Evolutionary conservation across 177 flowering plant genomes (phyloP), one percentile per base, ranked within the genome.

Genomic region (Vitis hybrid): DNA sequence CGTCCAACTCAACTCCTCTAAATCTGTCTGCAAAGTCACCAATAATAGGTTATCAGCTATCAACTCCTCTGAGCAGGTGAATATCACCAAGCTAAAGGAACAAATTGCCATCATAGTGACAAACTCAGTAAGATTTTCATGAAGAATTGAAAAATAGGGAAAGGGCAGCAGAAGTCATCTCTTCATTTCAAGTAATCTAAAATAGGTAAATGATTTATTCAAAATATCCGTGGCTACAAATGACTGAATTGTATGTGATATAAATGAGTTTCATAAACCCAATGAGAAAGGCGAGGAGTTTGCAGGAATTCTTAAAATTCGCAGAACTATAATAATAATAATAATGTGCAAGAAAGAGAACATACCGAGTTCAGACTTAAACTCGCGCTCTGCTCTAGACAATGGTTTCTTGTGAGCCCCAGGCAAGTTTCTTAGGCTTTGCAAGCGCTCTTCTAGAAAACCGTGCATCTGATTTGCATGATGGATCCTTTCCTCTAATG

Each of bases 351-450:
- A 13, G 52, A 6, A 51, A 14, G 32, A 57, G 64, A 52, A 17
- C 66, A 9, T 82, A 94, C 99, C 98, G 21, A 94, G 86, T 72
- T 88, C 90, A 18, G 88, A 66, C 79, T 93, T 93, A 75, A 95
- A 95, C 57, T 90, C 85, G 21, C 83, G 83, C 74, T 95, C 99
- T 62, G 98, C 98, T 80, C 68, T 86, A 17, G 94, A 87, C 74
- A 95, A 69, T 14, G 98, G 94, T 74, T 77, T 91, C 80, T 82
- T 89, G 60, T 84, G 88, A 67, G 76, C 77, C 27, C 87, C 91
- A 59, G 92, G 94, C 78, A 91, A 78, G 58, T 79, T 83, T 78
- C 90, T 82, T 76, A 93, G 71, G 6, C 65, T 73, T 60, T 77
- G 85, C 64, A 93, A 70, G 30, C 93, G 92, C 71, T 83, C 85